Base-by-base conservation (phyloP, 1,139 yeast genomes). In the Maudiozyma humilis region DNA sequence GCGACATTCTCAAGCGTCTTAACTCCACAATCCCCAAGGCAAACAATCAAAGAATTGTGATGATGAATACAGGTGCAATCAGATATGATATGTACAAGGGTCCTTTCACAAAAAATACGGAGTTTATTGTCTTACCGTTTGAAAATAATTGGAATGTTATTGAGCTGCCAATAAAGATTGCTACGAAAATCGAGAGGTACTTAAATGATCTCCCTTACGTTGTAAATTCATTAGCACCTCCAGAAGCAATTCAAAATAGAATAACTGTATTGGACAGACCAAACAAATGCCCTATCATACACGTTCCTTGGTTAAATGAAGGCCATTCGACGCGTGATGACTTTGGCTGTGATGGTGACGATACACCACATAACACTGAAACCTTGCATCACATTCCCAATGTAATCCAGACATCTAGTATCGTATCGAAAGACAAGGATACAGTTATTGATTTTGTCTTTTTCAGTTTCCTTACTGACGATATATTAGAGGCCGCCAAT, bases 11-110 rank as follows among this genome's bases (percentile, higher is more conserved):
- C 48, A 78, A 80, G 3, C 70, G 75, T n/a, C 67, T 91, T 36
- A 62, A 62, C n/a, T 53, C 55, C 3, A 35, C 33, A 3, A 42
- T 34, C 2, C 38, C 52, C 5, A 36, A 51, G 7, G 49, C 56
- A 5, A 75, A 84, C 23, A n/a, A n/a, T n/a, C n/a, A 23, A 23
- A 69, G 95, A 47, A 67, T 79, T 20, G 73, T 87, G 29, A 66
- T 85, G 39, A 76, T 87, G 47, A 91, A 91, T 58, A 83, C 96
- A 0, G 97, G 97, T 0, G 83, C 95, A 0, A 73, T 91, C 4
- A 74, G 98, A 42, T 91, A 86, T 60, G 97, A 91, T 60, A 65
- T 91, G 44, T 84, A 83, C 66, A 78, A 82, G 60, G 98, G 97
- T 0, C 79, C 82, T 1, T 91, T 82, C 59, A 88, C 95, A 0